Percentiles rank a stretch among this genome's conserved stretches.
Evolutionary conservation across 306 rosid genomes (phyloP).

Genomic region (Castanea sativa): DNA sequence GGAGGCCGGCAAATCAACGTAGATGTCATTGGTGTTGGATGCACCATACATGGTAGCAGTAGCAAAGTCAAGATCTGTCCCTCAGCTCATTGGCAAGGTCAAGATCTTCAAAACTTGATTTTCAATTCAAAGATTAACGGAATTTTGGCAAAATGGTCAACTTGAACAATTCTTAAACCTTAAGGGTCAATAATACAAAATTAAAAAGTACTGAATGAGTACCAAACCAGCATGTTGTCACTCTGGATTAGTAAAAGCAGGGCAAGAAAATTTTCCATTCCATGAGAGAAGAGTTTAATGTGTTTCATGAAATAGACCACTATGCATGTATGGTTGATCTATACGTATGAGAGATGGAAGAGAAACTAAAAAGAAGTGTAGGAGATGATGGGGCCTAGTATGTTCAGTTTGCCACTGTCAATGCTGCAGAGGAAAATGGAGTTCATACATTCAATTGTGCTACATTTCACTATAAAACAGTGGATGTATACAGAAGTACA

Average conservation of each 20-base stretch:
- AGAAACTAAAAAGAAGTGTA: constrained; percentile 37
- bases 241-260: constrained; percentile 44
- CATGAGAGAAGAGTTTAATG: constrained; percentile 50
- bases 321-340: constrained; percentile 83
- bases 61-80: no score
- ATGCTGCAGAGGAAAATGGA: constrained; percentile 67
- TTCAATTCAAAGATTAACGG: no score
- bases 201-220: no score
- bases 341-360: constrained; percentile 58
- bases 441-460: constrained; percentile 64
- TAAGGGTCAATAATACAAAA: no score
- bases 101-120: no score
- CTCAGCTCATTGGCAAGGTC: no score
- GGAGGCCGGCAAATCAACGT: no score
- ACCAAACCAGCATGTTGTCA: constrained; percentile 56
- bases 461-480: constrained; percentile 49
- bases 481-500: constrained; percentile 33
- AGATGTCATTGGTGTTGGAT: no score
- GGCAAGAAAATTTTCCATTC: constrained; percentile 60
- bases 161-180: no score
- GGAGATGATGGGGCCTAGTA: constrained; percentile 55
- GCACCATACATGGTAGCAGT: no score
- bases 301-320: constrained; percentile 59
- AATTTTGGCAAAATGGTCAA: no score
- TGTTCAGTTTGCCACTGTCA: constrained; percentile 72